Evolutionary conservation across 139 green algal species (phyloP), one percentile per base, ranked within the genome.

Genomic region (Pycnococcus provasolii): DNA sequence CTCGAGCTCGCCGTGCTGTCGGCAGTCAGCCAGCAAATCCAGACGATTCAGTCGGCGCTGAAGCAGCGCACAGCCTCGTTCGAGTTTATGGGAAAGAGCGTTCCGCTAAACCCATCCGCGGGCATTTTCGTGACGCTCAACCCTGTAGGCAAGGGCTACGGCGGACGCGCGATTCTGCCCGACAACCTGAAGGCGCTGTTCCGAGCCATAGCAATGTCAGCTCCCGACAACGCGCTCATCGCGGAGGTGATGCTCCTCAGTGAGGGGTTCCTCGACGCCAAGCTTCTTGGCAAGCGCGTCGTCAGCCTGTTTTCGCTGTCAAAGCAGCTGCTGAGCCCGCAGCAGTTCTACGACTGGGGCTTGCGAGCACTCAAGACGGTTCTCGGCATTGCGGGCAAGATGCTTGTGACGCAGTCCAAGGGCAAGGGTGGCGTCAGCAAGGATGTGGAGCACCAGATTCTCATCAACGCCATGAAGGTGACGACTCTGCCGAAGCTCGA

Each of bases 91-190:
- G 80, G 82, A 42, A 82, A 82, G 61, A 64, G 67, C 0, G 61
- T 90, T 2, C 66, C 82, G 3, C 76, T 94, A 26, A 71, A 91
- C 78, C 66, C 63, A 13, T 84, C 85, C 42, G 85, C 83, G 7
- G 85, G 81, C 45, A 85, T 94, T 46, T 94, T 94, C 68, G 88
- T 95, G 37, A 95, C 88, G 2, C 72, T 95, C 39, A 94, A 94
- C 81, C 88, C 88, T 2, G 85, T 84, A 3, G 84, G 84, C 51
- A 85, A 86, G 66, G 84, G 84, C 42, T 94, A 94, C 59, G 86
- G 85, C 2, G 87, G 87, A 8, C 77, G 87, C 53, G 85, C 80
- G 42, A 87, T 90, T 76, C 83, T 94, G 41, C 87, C 88, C 3
- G 85, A 93, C 70, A 94, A 92, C 81, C 69, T 94, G 15, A 88